These are phyloP conservation scores for Cercospora beticola DNA, from an alignment of 2,329 filamentous ascomycete species.

Conservation along the genomic window DNA sequence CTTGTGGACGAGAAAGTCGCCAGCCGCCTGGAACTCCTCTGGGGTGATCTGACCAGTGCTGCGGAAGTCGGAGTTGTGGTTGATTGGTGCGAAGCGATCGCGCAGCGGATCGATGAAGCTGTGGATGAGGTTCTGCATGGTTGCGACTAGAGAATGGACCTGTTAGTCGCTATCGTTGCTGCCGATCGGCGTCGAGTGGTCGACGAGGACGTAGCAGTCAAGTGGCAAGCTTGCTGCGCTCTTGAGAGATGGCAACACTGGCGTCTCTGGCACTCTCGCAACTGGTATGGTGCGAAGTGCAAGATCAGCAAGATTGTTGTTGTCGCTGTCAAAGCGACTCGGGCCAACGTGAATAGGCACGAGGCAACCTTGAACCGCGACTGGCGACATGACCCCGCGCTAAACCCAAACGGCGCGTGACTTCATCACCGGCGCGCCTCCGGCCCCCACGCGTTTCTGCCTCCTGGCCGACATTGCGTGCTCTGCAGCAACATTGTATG, in stretches of 20 bases:
- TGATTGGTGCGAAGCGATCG: constrained; percentile 86
- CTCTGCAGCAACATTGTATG: not conserved
- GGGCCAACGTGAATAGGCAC: not conserved
- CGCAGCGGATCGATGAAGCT: constrained; percentile 82
- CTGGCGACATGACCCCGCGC: not conserved
- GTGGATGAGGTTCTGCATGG: constrained; percentile 88
- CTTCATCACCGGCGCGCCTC: not conserved
- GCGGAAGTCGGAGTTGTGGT: constrained; percentile 89
- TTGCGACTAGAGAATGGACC: not conserved
- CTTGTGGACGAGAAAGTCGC: constrained; percentile 98
- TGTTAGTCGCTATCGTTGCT: not conserved
- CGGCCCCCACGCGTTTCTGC: not conserved
- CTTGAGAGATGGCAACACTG: not conserved
- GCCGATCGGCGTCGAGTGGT: not conserved
- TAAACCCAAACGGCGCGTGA: not conserved
- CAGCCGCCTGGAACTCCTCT: constrained; percentile 92
- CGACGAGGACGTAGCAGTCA: not conserved
- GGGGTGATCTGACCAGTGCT: constrained; percentile 93
- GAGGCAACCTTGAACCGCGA: constrained; percentile 1
- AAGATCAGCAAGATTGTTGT: not conserved
- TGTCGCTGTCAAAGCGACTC: not conserved
- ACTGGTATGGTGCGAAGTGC: not conserved
- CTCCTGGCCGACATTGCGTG: constrained; percentile 3
- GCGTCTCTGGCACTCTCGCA: not conserved
- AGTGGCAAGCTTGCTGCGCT: constrained; percentile 8